Conservation (phyloP, 108 stramenopile species). For the Nitzschia palea region DNA sequence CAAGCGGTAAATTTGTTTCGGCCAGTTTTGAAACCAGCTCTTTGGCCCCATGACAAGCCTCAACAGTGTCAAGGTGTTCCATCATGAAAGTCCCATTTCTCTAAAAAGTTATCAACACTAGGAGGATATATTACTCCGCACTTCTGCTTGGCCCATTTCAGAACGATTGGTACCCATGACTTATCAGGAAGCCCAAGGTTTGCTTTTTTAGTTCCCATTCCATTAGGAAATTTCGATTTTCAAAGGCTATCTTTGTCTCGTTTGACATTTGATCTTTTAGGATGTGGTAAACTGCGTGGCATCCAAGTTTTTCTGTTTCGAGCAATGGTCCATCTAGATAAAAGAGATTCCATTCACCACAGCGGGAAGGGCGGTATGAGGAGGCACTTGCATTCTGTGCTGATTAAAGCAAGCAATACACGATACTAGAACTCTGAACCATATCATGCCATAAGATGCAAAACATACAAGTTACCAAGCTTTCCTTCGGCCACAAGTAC, state of each 20-base stretch:
- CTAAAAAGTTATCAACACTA: not conserved
- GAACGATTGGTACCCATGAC: not conserved
- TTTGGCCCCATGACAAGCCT: not conserved
- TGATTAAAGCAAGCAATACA: no score
- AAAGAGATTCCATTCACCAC: not conserved
- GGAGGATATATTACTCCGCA: not conserved
- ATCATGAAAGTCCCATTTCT: not conserved
- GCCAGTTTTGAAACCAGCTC: not conserved
- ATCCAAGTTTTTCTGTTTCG: not conserved
- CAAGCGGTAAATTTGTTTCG: not conserved
- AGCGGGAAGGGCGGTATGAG: no score
- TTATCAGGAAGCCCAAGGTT: not conserved
- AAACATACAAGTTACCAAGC: no score
- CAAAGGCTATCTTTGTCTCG: not conserved
- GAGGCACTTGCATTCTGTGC: no score
- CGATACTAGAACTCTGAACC: no score
- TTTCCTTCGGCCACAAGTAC: no score
- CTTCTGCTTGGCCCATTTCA: not conserved
- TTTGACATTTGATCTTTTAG: not conserved
- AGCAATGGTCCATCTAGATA: not conserved
- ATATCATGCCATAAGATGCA: no score
- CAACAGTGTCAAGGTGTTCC: not conserved
- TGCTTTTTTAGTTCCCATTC: not conserved
- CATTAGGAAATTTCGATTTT: not conserved
- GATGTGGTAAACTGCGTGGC: not conserved